Evolutionary conservation across 2,329 filamentous ascomycete genomes (phyloP).

Genomic region (Aspergillus hiratsukae): DNA sequence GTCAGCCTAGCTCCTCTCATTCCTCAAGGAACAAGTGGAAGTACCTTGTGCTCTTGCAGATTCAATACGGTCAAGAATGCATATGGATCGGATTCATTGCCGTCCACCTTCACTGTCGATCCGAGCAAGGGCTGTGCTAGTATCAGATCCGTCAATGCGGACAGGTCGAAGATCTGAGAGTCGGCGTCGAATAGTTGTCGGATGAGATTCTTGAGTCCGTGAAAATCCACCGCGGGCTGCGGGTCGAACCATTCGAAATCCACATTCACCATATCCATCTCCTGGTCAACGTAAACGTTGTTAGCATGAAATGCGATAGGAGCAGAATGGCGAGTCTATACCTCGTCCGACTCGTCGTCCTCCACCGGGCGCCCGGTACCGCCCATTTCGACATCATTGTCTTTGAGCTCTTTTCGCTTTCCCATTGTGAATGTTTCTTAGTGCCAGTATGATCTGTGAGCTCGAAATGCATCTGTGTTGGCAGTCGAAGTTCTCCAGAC

Average conservation of each 20-base stretch:
- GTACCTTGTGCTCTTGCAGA: slow-evolving; percentile 65
- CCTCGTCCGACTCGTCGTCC: slow-evolving; percentile 40
- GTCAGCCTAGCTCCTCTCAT: background rate
- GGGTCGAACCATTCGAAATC: slow-evolving; percentile 99
- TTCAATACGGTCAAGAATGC: slow-evolving; percentile 89
- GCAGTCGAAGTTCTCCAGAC: background rate
- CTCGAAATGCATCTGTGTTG: background rate
- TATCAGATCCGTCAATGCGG: slow-evolving; percentile 78
- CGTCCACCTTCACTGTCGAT: slow-evolving; percentile 95
- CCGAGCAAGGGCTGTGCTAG: slow-evolving; percentile 82
- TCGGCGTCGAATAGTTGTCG: slow-evolving; percentile 92
- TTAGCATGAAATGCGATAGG: background rate
- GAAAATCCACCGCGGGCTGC: slow-evolving; percentile 82
- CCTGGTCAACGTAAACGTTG: slow-evolving; percentile 46
- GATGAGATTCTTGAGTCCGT: slow-evolving; percentile 83
- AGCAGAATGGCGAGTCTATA: slow-evolving; percentile 12
- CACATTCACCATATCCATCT: slow-evolving; percentile 87
- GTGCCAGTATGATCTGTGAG: background rate
- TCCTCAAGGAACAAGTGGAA: background rate
- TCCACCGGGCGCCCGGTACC: slow-evolving; percentile 38
- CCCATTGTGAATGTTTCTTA: slow-evolving; percentile 38
- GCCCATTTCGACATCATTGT: slow-evolving; percentile 42
- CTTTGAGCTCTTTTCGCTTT: slow-evolving; percentile 48
- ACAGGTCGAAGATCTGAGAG: slow-evolving; percentile 78
- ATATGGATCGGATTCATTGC: slow-evolving; percentile 86